Evolutionary conservation across 306 rosid genomes (phyloP).

Genomic region (Hippophae rhamnoides): DNA sequence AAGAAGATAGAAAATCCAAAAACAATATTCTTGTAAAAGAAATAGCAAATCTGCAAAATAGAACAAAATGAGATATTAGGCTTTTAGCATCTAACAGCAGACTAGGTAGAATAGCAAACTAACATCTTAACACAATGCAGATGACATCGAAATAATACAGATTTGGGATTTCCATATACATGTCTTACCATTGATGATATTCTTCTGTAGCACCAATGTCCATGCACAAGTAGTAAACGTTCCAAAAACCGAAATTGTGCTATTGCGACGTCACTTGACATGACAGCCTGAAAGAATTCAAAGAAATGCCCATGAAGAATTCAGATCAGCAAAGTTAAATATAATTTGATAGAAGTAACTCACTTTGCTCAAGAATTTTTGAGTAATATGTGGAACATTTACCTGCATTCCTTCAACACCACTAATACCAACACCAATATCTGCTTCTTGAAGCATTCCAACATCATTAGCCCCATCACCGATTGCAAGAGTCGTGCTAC

Average conservation of each 20-base stretch:
- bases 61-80: too few species aligned
- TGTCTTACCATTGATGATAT: constrained; percentile 80
- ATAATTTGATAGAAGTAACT: constrained; percentile 4
- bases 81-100: not conserved
- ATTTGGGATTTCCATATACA: not conserved
- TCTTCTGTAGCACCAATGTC: constrained; percentile 99
- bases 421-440: constrained; percentile 90
- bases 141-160: not conserved
- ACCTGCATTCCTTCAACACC: constrained; percentile 99
- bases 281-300: constrained; percentile 67
- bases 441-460: constrained; percentile 99
- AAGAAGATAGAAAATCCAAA: constrained; percentile 88
- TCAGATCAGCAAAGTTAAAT: not conserved
- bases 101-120: not conserved
- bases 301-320: constrained; percentile 2
- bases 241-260: constrained; percentile 90
- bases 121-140: not conserved
- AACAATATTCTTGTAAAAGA: constrained; percentile 90
- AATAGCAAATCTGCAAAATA: constrained; percentile 75
- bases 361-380: not conserved
- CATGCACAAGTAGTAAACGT: constrained; percentile 92
- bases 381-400: constrained; percentile 5
- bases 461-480: constrained; percentile 99
- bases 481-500: constrained; percentile 76
- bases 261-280: constrained; percentile 95